These are phyloP conservation scores for Ochetophila trinervis DNA, from an alignment of 306 rosid genomes.

Conservation along the genomic window DNA sequence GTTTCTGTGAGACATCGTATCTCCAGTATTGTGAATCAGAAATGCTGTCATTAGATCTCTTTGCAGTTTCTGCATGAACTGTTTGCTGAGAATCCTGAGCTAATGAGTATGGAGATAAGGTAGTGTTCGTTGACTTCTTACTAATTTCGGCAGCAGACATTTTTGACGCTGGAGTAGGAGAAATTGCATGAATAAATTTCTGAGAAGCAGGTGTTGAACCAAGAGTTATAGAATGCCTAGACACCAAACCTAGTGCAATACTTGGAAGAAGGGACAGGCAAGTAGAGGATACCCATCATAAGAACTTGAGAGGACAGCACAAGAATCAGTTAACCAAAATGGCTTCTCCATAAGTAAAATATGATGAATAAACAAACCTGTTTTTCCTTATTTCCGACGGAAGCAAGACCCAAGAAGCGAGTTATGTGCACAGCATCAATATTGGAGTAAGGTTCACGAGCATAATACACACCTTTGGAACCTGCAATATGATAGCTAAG, in stretches of 20 bases:
- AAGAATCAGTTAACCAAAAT: not conserved
- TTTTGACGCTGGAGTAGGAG: slow-evolving; percentile 86
- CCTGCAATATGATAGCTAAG: slow-evolving; percentile 93
- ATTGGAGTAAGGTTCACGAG: slow-evolving; percentile 90
- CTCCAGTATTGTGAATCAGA: slow-evolving; percentile 93
- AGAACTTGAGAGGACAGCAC: not conserved
- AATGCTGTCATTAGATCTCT: slow-evolving; percentile 52
- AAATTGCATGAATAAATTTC: slow-evolving; percentile 96
- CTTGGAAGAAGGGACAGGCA: not conserved
- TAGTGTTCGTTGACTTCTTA: slow-evolving; percentile 61
- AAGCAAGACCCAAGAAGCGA: slow-evolving; percentile 91
- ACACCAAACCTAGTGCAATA: slow-evolving; percentile 20
- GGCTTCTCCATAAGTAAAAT: not conserved
- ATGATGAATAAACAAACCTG: slow-evolving; percentile 50
- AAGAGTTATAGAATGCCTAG: slow-evolving; percentile 25
- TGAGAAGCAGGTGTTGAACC: slow-evolving; percentile 37
- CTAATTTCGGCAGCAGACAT: slow-evolving; percentile 82
- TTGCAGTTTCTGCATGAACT: slow-evolving; percentile 44
- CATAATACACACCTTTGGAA: slow-evolving; percentile 68
- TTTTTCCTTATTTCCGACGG: slow-evolving; percentile 90
- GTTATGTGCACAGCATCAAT: slow-evolving; percentile 84
- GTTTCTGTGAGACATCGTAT: slow-evolving; percentile 82
- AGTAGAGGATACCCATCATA: not conserved
- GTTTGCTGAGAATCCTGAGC: slow-evolving; percentile 20
- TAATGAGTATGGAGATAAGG: slow-evolving; percentile 64